Base-by-base conservation (phyloP, 805 yeast species). In the Teunomyces barrocoloradensis region DNA sequence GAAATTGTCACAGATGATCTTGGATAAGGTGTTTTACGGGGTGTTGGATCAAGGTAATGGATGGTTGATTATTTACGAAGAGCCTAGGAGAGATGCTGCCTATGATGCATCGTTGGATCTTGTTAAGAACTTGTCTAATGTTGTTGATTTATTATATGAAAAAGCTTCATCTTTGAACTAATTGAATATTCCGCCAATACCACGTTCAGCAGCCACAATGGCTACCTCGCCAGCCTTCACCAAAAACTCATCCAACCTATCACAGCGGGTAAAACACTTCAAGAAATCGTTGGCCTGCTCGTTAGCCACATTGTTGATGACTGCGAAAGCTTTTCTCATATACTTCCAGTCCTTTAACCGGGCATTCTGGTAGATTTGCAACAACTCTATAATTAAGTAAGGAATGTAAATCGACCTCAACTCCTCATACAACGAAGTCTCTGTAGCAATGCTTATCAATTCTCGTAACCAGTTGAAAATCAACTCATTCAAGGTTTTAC, bases 11-110 rank as follows among this genome's bases (percentile, higher is more conserved):
- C 97, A 92, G 68, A 92, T 94, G 98, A 92, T 94, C 57, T 78
- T 94, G 58, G 99, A 94, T 68, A 86, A 89, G 60, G 87, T 90
- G n/a, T 89, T 94, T 58, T 87, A 84, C 62, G 99, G 99, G 42
- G 98, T 94, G 32, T 76, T 94, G 56, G 99, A 94, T 67, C 99
- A 94, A 73, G 98, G 98, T 41, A 91, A 91, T 64, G 99, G 99
- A 6, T 94, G 97, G 96, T 78, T 94, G 58, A 84, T 89, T 55
- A 81, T 94, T 49, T 94, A 88, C 61, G 96, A 89, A 49, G 87
- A 90, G 63, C 96, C 96, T 36, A 82, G 81, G 60, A 82, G 83
- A 52, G 98, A 94, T 66, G 87, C 87, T 34, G 84, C 95, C 43
- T 94, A 92, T 62, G 94, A 86, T 53, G 83, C 92, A 46, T 86